Percentiles rank a stretch among this genome's conserved stretches.
Evolutionary conservation across 2,329 filamentous ascomycete species (phyloP).

Genomic region (Pseudogymnoascus sp.): DNA sequence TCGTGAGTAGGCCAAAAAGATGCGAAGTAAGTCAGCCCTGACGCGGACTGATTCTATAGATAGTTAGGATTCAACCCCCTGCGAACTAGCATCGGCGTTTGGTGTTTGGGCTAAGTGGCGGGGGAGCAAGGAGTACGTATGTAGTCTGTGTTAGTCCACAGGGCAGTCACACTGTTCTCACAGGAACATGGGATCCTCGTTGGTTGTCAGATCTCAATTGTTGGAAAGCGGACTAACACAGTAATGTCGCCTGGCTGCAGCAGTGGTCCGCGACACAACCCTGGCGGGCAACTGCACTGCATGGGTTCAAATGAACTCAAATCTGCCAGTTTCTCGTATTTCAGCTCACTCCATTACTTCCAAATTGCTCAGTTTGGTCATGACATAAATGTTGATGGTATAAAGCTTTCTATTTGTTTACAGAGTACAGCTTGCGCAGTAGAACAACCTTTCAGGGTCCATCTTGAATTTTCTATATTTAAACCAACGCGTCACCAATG

Average conservation of each 20-base stretch:
- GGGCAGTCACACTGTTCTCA: background rate
- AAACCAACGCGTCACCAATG: slow-evolving; percentile 5
- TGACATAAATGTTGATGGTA: background rate
- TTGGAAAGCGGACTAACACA: background rate
- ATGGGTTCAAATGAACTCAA: background rate
- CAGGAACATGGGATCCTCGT: background rate
- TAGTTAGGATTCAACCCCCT: slow-evolving; percentile 7
- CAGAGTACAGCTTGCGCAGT: background rate
- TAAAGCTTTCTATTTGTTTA: background rate
- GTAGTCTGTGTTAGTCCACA: background rate
- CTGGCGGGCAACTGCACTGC: background rate
- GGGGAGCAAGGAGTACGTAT: background rate
- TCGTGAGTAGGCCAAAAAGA: background rate
- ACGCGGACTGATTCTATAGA: slow-evolving; percentile 2
- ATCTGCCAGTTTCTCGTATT: background rate
- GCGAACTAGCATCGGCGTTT: background rate
- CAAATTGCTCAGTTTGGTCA: background rate
- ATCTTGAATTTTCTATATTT: background rate
- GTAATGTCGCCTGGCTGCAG: background rate
- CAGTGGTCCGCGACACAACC: background rate
- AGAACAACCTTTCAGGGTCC: background rate
- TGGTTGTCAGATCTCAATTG: slow-evolving; percentile 5
- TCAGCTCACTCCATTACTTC: background rate
- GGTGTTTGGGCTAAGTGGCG: slow-evolving; percentile 1
- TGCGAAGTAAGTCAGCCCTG: background rate